These are phyloP conservation scores for Trichoderma sp. DNA, from an alignment of 2,329 filamentous ascomycete genomes.

Conservation along the genomic window DNA sequence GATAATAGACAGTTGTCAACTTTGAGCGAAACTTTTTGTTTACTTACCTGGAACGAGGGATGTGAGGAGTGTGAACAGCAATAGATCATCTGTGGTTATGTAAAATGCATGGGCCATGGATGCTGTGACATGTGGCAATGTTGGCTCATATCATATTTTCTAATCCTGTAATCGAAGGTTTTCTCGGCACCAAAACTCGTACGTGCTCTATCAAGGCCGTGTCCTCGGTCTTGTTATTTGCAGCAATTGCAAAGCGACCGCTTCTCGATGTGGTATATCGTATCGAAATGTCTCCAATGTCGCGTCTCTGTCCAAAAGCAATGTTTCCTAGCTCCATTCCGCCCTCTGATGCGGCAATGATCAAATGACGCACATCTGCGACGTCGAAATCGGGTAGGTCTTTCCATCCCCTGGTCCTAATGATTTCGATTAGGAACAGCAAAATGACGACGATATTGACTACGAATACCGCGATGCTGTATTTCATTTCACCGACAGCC, in stretches of 20 bases:
- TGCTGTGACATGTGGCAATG: background rate
- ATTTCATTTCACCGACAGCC: background rate
- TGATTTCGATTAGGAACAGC: background rate
- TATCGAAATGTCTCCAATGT: no score
- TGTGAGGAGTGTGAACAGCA: no score
- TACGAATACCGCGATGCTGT: background rate
- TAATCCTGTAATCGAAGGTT: background rate
- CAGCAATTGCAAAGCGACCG: background rate
- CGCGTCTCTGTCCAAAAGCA: no score
- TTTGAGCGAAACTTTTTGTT: background rate
- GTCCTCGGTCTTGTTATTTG: no score
- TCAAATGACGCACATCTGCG: no score
- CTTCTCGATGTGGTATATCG: background rate
- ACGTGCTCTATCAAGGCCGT: background rate
- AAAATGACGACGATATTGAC: background rate
- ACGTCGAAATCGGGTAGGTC: background rate
- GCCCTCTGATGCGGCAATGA: no score
- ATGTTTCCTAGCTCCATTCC: no score
- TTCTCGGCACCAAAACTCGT: background rate
- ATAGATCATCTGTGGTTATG: background rate
- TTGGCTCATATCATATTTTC: background rate
- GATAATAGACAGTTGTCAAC: background rate
- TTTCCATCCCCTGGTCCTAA: background rate
- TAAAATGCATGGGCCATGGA: background rate
- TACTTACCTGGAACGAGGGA: background rate